Conservation (phyloP, 2,329 filamentous ascomycete genomes). For the Elsinoe necatrix region DNA sequence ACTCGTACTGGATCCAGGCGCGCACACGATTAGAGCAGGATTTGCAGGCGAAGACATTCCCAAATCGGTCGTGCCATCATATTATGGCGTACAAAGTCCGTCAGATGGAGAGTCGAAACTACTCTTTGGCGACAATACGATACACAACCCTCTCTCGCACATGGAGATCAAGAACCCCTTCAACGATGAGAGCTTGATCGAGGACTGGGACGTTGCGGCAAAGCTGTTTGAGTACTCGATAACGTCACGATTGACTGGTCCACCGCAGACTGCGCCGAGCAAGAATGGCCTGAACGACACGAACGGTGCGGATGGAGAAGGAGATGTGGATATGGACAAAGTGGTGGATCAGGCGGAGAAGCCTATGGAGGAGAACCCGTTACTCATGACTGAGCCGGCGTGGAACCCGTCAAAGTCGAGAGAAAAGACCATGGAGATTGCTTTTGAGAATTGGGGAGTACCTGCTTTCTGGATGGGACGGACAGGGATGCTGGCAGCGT, state of each 20-base stretch:
- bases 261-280: conserved; percentile 58
- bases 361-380: conserved; percentile 76
- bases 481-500: conserved; percentile 78
- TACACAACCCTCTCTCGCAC: conserved; percentile 64
- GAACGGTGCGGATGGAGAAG: conserved; percentile 36
- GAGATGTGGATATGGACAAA: conserved; percentile 54
- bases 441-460: conserved; percentile 93
- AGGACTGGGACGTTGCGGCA: conserved; percentile 90
- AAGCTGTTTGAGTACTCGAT: conserved; percentile 91
- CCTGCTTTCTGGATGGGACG: conserved; percentile 91
- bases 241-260: conserved; percentile 75
- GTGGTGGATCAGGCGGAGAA: conserved; percentile 58
- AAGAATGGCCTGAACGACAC: conserved; percentile 71
- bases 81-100: conserved; percentile 59
- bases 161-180: conserved; percentile 90
- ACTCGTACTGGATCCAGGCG: conserved; percentile 91
- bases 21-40: conserved; percentile 81
- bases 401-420: conserved; percentile 85
- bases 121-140: conserved; percentile 83
- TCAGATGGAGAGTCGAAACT: conserved; percentile 44
- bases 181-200: conserved; percentile 77
- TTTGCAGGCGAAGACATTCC: conserved; percentile 97
- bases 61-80: conserved; percentile 84
- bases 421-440: conserved; percentile 91
- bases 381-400: conserved; percentile 87